These are phyloP conservation scores for Fusarium begoniae DNA, from an alignment of 2,329 filamentous ascomycete species.

Conservation along the genomic window DNA sequence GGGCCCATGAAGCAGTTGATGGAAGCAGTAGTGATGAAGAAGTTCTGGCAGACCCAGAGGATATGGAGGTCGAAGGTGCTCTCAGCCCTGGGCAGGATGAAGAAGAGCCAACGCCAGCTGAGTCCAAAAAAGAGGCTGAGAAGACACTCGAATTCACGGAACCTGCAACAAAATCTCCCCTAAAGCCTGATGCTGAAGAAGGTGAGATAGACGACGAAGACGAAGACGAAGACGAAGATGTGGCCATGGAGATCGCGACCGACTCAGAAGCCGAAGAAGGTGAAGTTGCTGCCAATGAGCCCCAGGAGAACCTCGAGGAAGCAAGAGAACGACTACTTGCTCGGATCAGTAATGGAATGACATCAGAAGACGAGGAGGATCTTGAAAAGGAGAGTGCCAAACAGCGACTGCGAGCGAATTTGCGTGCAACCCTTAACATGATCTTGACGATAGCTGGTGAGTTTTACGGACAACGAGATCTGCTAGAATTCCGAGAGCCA, in stretches of 20 bases:
- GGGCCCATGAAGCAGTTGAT: slow-evolving; percentile 57
- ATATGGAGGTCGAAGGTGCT: slow-evolving; percentile 43
- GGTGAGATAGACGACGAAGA: slow-evolving; percentile 43
- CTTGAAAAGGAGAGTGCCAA: slow-evolving; percentile 41
- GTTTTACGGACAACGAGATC: slow-evolving; percentile 87
- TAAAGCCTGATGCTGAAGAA: slow-evolving; percentile 33
- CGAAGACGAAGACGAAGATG: slow-evolving; percentile 46
- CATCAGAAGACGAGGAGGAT: slow-evolving; percentile 40
- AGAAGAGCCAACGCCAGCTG: slow-evolving; percentile 7
- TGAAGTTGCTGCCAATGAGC: slow-evolving; percentile 38
- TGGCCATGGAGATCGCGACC: slow-evolving; percentile 55
- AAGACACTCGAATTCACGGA: neutral
- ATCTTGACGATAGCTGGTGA: slow-evolving; percentile 88
- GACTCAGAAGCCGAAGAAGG: slow-evolving; percentile 51
- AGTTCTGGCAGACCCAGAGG: slow-evolving; percentile 47
- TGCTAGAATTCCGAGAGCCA: slow-evolving; percentile 77
- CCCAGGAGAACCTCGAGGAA: slow-evolving; percentile 54
- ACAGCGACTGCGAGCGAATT: slow-evolving; percentile 57
- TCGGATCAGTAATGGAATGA: slow-evolving; percentile 48
- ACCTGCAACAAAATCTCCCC: neutral
- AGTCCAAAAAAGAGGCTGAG: slow-evolving; percentile 16
- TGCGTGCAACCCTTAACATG: slow-evolving; percentile 86
- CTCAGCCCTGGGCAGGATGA: slow-evolving; percentile 30
- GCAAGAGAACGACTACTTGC: slow-evolving; percentile 60
- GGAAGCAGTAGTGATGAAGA: slow-evolving; percentile 54